Base-by-base conservation (phyloP, 345 rosid species). In the Brassica incana region DNA sequence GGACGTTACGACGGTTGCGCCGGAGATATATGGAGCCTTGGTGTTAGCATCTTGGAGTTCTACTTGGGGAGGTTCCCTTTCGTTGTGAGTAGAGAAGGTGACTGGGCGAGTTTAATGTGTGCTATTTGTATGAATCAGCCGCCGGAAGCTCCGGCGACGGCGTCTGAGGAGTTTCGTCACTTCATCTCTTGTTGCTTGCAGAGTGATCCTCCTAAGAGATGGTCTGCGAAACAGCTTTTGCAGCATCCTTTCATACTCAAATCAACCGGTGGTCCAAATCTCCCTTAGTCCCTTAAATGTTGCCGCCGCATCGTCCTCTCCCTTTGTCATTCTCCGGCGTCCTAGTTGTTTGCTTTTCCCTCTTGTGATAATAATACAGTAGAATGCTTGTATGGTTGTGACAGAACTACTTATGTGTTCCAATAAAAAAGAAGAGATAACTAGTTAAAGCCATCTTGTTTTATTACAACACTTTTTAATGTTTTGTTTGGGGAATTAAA, bases 11-110 rank as follows among this genome's bases (percentile, higher is more conserved):
- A 92, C 32, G 98, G 90, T 0, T 91, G 76, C 77, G 94, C 95
- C 0, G 98, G 97, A 5, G 99, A 95, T 79, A 62, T 96, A 6
- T 95, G 99, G 99, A 90, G 98, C 33, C 82, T 93, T 3, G 99
- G 99, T 40, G 98, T 93, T 12, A 90, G 97, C 71, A 87, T 95
- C 27, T 76, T 95, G 71, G 98, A 95, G 81, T 93, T 95, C 32
- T 93, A 89, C 77, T 64, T 95, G 10, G 98, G 99, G 58, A 88
- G 91, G 59, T 91, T 93, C 27, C 99, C 99, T 1, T 89, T 93
- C 20, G 68, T 82, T 0, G 95, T 89, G 12, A 85, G 85, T 2
- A 77, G 97, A 58, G 95, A 89, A 73, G 97, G 95, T 1, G 98
- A 93, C 65, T 95, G 98, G 99, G 96, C 98, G 1, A 93, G 90